Evolutionary conservation across 2,329 filamentous ascomycete species (phyloP), one percentile per base, ranked within the genome.

Genomic region (Nemania diffusa): DNA sequence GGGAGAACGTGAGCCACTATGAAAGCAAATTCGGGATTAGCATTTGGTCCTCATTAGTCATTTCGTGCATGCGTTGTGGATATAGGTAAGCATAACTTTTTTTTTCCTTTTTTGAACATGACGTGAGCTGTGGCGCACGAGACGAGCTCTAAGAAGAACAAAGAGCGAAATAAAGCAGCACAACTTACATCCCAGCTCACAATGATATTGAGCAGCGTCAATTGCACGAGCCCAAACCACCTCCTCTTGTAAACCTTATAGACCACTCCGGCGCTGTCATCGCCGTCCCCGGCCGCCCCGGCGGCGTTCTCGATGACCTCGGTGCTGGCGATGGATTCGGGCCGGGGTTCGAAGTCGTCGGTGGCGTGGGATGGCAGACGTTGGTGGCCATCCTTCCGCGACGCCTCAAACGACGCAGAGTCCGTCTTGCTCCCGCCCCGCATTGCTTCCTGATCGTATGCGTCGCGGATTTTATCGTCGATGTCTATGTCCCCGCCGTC

Each of bases 141-240:
- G 13, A 34, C 17, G 11, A 44, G 22, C 1, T 13, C 13, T 17
- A 20, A 15, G 20, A 26, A 24, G 15, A 24, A 4, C 44, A 3
- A 15, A 27, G 17, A 22, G n/a, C 32, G 65, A 55, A 40, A 60
- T 9, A 51, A 55, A 46, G 40, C 57, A 24, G 57, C n/a, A 20
- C 22, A 48, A 90, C 93, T 85, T 86, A 96, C 93, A 87, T 97
- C 93, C 95, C 95, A 98, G 76, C 92, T 97, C 48, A 97, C 91
- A 68, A 98, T 88, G 63, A 97, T 91, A 78, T 98, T 99, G 80
- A 98, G 84, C 74, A 98, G 80, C 6, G 94, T 91, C 76, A 98
- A 81, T 79, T 97, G 92, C 24, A 87, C 81, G 58, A 99, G 83
- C 0, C 96, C 96, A 78, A 97, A 92, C 90, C 93, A 99, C 51